phyloP scores from a whole-genome alignment of 306 rosid genomes.

The Chamaecrista fasciculata region DNA sequence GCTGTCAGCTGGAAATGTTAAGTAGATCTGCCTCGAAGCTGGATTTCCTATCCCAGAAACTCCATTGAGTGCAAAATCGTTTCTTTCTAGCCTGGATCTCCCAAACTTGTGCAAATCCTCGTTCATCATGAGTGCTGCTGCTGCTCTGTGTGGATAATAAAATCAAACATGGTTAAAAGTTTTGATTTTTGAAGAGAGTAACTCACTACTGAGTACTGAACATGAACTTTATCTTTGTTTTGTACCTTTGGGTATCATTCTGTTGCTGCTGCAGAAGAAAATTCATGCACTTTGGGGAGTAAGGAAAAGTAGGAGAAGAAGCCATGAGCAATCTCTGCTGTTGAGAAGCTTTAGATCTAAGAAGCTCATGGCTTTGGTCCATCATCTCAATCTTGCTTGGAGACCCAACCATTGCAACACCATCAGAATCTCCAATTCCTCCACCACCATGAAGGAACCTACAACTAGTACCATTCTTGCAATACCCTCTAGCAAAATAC shows the following conservation, averaged over 20 bases:
- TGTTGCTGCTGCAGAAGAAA: constrained; percentile 80
- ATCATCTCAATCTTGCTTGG: constrained; percentile 78
- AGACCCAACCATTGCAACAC: constrained; percentile 58
- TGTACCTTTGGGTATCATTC: constrained; percentile 72
- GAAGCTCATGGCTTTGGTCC: constrained; percentile 78
- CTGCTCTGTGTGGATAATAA: constrained; percentile 45
- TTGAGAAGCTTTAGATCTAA: constrained; percentile 81
- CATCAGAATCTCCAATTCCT: constrained; percentile 38
- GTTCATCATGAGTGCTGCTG: constrained; percentile 74
- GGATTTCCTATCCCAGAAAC: constrained; percentile 70
- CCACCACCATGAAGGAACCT: constrained; percentile 80
- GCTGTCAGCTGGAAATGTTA: constrained; percentile 97
- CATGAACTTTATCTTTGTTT: neutral
- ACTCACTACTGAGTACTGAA: no score
- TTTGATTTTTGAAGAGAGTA: neutral
- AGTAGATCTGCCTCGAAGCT: constrained; percentile 93
- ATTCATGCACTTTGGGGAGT: constrained; percentile 76
- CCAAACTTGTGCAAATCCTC: constrained; percentile 82
- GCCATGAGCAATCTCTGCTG: constrained; percentile 88
- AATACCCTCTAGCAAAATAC: constrained; percentile 92
- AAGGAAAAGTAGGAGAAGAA: constrained; percentile 62
- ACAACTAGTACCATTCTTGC: constrained; percentile 87
- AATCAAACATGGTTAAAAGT: neutral
- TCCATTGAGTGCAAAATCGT: constrained; percentile 60
- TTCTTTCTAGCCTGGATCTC: constrained; percentile 67